Evolutionary conservation across 352 stramenopile species (phyloP).

Genomic region (Phytophthora meadii): DNA sequence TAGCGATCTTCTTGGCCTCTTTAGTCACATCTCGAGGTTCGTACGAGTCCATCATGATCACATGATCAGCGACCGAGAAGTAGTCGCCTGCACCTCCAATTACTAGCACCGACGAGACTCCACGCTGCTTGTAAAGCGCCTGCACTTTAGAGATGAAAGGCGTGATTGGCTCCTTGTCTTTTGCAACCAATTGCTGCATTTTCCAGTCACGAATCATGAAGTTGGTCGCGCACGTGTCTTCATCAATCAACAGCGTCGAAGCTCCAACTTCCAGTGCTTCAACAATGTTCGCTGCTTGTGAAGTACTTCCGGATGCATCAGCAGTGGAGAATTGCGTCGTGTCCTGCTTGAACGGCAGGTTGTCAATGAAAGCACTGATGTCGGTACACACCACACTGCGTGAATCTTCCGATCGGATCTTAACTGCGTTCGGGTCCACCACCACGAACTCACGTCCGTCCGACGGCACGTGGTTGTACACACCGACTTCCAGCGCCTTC

Average conservation of each 20-base stretch:
- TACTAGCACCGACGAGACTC: slow-evolving; percentile 95
- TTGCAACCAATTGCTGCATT: slow-evolving; percentile 96
- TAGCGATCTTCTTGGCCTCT: slow-evolving; percentile 93
- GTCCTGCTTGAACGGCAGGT: slow-evolving; percentile 94
- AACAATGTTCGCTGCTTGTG: slow-evolving; percentile 96
- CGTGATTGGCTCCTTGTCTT: slow-evolving; percentile 98
- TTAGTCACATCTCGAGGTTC: slow-evolving; percentile 91
- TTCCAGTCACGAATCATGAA: slow-evolving; percentile 99
- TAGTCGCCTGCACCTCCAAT: slow-evolving; percentile 97
- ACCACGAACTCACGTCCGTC: slow-evolving; percentile 97
- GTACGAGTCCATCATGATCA: slow-evolving; percentile 98
- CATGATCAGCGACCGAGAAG: slow-evolving; percentile 96
- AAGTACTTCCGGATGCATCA: slow-evolving; percentile 97
- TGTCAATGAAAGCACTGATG: slow-evolving; percentile 97
- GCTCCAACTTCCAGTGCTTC: slow-evolving; percentile 93
- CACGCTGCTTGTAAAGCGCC: slow-evolving; percentile 88
- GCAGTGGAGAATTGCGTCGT: slow-evolving; percentile 93
- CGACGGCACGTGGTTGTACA: slow-evolving; percentile 96
- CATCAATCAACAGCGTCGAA: slow-evolving; percentile 95
- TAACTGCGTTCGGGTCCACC: slow-evolving; percentile 86
- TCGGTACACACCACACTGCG: slow-evolving; percentile 90
- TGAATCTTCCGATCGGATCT: slow-evolving; percentile 97
- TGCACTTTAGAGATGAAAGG: slow-evolving; percentile 97
- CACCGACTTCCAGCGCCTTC: slow-evolving; percentile 92
- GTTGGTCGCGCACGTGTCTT: slow-evolving; percentile 98